These are phyloP conservation scores for Oryza glumipatula DNA, from an alignment of 176 grass and related monocot genomes.

Conservation along the genomic window DNA sequence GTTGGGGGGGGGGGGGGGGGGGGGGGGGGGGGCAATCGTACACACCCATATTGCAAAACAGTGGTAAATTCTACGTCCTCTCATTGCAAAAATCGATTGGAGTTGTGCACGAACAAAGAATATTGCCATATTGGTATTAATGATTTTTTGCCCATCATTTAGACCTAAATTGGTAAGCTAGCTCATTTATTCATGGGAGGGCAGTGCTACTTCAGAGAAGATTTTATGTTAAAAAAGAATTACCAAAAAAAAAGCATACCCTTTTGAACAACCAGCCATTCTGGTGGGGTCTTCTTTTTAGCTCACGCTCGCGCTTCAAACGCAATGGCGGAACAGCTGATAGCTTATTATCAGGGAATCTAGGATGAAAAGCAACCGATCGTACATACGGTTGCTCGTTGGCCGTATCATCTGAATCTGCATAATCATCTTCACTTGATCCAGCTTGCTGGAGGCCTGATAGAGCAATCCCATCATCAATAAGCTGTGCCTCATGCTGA, in stretches of 20 bases:
- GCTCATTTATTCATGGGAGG: neutral
- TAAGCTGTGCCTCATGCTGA: conserved; percentile 64
- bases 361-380: conserved; percentile 11
- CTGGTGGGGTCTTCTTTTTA: conserved; percentile 44
- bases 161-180: neutral
- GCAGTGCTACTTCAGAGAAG: neutral
- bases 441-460: conserved; percentile 50
- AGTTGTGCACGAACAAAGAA: neutral
- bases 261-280: conserved; percentile 61
- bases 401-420: conserved; percentile 58
- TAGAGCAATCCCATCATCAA: conserved; percentile 57
- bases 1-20: too few relatives aligned
- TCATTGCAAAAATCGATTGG: neutral
- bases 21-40: neutral
- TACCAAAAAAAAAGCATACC: conserved; percentile 41
- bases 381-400: conserved; percentile 31
- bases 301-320: conserved; percentile 48
- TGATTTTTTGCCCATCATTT: neutral
- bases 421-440: conserved; percentile 76
- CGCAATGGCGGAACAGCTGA: conserved; percentile 31
- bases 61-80: neutral
- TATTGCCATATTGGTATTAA: neutral
- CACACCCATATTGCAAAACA: neutral
- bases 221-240: conserved; percentile 12
- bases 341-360: conserved; percentile 40